Evolutionary conservation across 1,284 basidiomycete genomes (phyloP), one percentile per base, ranked within the genome.

Genomic region (Wolfiporia cocos): DNA sequence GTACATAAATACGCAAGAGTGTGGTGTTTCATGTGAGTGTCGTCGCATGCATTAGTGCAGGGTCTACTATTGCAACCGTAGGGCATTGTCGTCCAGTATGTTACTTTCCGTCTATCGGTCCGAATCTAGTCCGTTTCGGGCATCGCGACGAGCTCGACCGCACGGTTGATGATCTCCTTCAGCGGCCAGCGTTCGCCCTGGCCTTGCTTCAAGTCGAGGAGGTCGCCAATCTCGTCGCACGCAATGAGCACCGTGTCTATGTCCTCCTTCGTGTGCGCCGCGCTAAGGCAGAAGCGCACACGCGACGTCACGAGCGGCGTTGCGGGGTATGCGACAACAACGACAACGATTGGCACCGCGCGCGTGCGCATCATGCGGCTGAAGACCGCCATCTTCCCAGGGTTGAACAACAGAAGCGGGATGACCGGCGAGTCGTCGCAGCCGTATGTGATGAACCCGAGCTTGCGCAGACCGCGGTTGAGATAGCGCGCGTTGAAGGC

Each of bases 381-480:
- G 71, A 93, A 94, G 57, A 84, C 74, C 44, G 76, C 76, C 88
- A 95, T 92, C 69, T 95, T 95, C 41, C 88, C 94, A 0, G 92
- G 93, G 60, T 93, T 81, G 76, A 92, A 99, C 30, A 99, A 73
- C 44, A 99, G 73, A 34, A 98, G 71, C 0, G 96, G 96, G 3
- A 98, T 86, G 52, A 99, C 92, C 3, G 96, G 94, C 19, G 89
- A 92, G 56, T 93, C 86, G 39, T 83, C 79, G 64, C 91, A 84
- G 1, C 95, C 93, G 57, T 94, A 98, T 7, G 92, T 88, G 70
- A 99, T 96, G 73, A 99, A 99, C 0, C 95, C 96, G 30, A 99
- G 81, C 63, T 93, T 95, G 54, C 81, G 74, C 42, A 99, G 74
- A 4, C 86, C 95, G 6, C 78, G 78, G 49, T 86, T 85, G 40